These are phyloP conservation scores for Tuber calosporum DNA, from an alignment of 495 filamentous ascomycete genomes.

Conservation along the genomic window DNA sequence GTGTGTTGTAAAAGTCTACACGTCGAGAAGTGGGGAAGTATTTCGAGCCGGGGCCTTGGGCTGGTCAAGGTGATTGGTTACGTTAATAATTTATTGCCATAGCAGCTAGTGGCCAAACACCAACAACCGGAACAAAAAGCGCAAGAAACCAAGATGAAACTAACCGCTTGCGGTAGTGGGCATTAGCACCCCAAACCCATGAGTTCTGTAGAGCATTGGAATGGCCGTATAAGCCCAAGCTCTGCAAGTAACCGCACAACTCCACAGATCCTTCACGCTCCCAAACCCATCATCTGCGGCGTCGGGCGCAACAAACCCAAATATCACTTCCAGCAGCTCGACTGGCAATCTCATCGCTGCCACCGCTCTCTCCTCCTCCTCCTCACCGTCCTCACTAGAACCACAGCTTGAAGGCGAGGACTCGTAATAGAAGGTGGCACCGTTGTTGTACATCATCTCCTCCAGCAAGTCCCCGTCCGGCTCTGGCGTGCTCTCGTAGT, in stretches of 20 bases:
- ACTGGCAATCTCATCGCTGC: constrained; percentile 30
- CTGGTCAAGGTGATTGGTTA: constrained; percentile 2
- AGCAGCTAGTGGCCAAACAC: not conserved
- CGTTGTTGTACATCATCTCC: constrained; percentile 18
- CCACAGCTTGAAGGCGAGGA: constrained; percentile 23
- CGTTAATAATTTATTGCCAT: not conserved
- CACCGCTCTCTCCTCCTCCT: constrained; percentile 11
- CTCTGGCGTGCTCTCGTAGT: constrained; percentile 29
- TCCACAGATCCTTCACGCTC: constrained; percentile 32
- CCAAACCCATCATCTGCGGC: constrained; percentile 30
- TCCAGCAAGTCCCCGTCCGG: constrained; percentile 26
- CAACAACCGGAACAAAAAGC: not conserved
- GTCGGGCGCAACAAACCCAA: constrained; percentile 31
- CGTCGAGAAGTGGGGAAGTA: constrained; percentile 35
- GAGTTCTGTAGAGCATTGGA: constrained; percentile 38
- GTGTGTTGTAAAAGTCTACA: constrained; percentile 34
- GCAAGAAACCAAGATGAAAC: not conserved
- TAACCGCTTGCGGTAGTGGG: constrained; percentile 21
- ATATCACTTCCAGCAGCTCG: constrained; percentile 40
- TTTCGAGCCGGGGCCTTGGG: constrained; percentile 11
- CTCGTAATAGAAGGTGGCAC: constrained; percentile 35
- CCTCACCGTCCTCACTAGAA: constrained; percentile 3
- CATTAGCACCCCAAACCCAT: constrained; percentile 40
- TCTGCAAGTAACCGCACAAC: constrained; percentile 37
- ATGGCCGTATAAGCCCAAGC: constrained; percentile 36